Evolutionary conservation across 805 yeast species (phyloP), one percentile per base, ranked within the genome.

Genomic region (Saccharomycopsis guyanensis): DNA sequence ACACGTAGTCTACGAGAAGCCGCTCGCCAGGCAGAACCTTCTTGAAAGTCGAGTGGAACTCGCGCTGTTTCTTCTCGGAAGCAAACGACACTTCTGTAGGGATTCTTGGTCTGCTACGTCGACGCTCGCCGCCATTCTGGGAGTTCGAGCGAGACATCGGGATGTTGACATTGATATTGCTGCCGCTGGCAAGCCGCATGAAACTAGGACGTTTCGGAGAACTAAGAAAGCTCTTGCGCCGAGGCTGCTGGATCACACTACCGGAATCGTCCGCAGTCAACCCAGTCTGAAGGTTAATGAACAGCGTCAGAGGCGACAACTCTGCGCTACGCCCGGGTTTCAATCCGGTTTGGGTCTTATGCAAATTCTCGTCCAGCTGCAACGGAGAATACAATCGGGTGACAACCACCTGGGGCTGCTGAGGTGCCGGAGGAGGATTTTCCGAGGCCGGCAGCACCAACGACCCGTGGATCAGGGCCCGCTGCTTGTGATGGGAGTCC

Each of bases 31-130:
- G 46, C 3, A 77, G 74, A 1, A 81, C 57, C 38, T 72, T 71
- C 37, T 75, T 72, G 60, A 82, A 82, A 13, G 72, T 56, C 40
- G 70, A 72, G 56, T 80, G 86, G 58, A 80, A 80, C 19, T 79
- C 80, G 18, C 67, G 66, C 54, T 80, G 80, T 49, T 76, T 66
- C 56, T 75, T 80, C 15, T 68, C 73, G 38, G 65, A 62, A 1
- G 80, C 74, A 35, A 61, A 54, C 45, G 66, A 58, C 4, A 61
- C 46, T 10, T 27, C 23, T 22, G 20, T 12, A 8, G 33, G 3
- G 4, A 7, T 13, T 20, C n/a, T 12, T 20, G 15, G 20, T 19
- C 19, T 10, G 15, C 19, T 31, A 33, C 16, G 29, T 15, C 22
- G 12, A 3, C 22, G 23, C 22, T 13, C 16, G 29, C 13, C 38